These are phyloP conservation scores for Cystobasidium pallidum DNA, from an alignment of 1,284 basidiomycete species.

Conservation along the genomic window DNA sequence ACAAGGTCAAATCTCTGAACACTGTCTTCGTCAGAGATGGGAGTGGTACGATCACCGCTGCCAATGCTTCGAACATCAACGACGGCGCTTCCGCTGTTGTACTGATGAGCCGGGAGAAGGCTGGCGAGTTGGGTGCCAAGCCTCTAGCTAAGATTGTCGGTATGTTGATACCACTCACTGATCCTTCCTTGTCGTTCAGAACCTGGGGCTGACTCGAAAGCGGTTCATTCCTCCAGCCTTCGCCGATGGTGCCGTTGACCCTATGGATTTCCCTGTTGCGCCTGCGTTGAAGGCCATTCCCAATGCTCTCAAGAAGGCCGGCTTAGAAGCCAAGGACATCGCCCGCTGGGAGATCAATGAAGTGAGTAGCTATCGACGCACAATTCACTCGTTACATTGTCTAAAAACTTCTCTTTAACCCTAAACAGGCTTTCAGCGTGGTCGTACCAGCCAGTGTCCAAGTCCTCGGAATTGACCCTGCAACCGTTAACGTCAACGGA, in stretches of 20 bases:
- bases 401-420: slow-evolving; percentile 51
- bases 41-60: slow-evolving; percentile 60
- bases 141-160: slow-evolving; percentile 58
- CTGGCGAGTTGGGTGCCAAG: slow-evolving; percentile 54
- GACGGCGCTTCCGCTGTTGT: slow-evolving; percentile 59
- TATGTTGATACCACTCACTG: no score
- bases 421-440: slow-evolving; percentile 55
- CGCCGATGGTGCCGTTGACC: slow-evolving; percentile 94
- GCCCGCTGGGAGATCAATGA: slow-evolving; percentile 94
- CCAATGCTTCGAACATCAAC: slow-evolving; percentile 59
- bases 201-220: no score
- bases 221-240: slow-evolving; percentile 74
- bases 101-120: slow-evolving; percentile 56
- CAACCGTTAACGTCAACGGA: slow-evolving; percentile 55
- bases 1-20: slow-evolving; percentile 57
- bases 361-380: slow-evolving; percentile 29
- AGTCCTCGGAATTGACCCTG: slow-evolving; percentile 55
- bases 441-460: slow-evolving; percentile 57
- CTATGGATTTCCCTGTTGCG: slow-evolving; percentile 95
- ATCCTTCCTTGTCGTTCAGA: no score
- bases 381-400: slow-evolving; percentile 52
- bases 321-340: slow-evolving; percentile 80
- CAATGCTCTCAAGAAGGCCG: slow-evolving; percentile 82
- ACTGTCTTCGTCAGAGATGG: slow-evolving; percentile 59
- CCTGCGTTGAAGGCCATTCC: slow-evolving; percentile 82